These are phyloP conservation scores for Carallia pectinifolia DNA, from an alignment of 345 rosid genomes.

Conservation along the genomic window DNA sequence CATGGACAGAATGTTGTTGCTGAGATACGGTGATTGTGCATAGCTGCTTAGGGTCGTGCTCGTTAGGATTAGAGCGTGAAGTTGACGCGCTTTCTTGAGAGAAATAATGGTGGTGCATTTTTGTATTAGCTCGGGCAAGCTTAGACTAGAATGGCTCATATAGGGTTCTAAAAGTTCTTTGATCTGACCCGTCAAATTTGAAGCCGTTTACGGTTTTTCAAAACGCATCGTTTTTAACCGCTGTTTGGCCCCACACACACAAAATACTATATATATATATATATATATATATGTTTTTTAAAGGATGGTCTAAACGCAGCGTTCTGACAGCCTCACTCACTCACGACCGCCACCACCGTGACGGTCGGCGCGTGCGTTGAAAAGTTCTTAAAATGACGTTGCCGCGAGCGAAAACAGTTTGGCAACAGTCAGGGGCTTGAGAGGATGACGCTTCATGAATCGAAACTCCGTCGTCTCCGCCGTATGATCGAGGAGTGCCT, in stretches of 20 bases:
- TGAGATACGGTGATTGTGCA: constrained; percentile 45
- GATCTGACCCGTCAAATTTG: not conserved
- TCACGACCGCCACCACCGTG: too few species aligned
- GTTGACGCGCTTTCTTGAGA: constrained; percentile 47
- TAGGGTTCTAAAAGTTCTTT: not conserved
- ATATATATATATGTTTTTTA: too few species aligned
- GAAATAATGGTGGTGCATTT: constrained; percentile 50
- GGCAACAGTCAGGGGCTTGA: not conserved
- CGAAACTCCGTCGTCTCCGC: constrained; percentile 33
- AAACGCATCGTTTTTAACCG: constrained; percentile 1
- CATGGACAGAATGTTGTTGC: constrained; percentile 68
- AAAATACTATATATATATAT: too few species aligned
- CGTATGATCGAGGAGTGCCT: constrained; percentile 43
- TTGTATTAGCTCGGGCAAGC: constrained; percentile 35
- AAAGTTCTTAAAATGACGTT: too few species aligned
- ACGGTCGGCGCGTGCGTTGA: too few species aligned
- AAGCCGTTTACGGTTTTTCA: not conserved
- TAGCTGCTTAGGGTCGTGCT: constrained; percentile 14
- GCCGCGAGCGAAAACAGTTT: not conserved
- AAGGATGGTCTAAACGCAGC: not conserved
- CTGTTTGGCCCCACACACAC: too few species aligned
- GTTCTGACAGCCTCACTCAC: not conserved
- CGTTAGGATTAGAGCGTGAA: constrained; percentile 65
- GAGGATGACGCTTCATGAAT: constrained; percentile 35
- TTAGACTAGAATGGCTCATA: constrained; percentile 11